Conservation (phyloP, 208 protist genomes). For the Polymyxa betae region DNA sequence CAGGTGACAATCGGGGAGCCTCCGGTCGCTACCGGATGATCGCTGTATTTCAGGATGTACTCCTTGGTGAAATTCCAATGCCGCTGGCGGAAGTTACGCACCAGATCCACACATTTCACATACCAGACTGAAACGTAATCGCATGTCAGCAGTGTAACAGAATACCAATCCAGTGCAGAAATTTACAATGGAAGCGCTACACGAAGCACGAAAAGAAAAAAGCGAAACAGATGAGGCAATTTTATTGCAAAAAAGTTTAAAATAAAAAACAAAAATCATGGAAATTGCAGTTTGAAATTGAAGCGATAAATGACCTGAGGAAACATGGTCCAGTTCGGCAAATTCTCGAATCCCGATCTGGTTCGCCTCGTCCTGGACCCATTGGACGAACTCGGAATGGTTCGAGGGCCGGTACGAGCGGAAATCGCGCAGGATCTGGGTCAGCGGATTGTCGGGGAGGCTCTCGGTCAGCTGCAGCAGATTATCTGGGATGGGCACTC, state of each 20-base stretch:
- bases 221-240: too few species aligned
- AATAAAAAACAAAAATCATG: too few species aligned
- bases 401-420: conserved; percentile 11
- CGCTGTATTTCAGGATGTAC: neutral
- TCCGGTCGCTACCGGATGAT: neutral
- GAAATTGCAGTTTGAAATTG: too few species aligned
- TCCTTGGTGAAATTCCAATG: conserved; percentile 37
- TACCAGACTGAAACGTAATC: neutral
- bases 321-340: neutral
- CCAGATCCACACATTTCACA: neutral
- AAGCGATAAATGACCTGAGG: neutral
- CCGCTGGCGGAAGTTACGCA: conserved; percentile 10
- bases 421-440: conserved; percentile 12
- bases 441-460: conserved; percentile 21
- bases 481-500: neutral
- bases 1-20: conserved; percentile 30
- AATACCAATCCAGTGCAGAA: too few species aligned
- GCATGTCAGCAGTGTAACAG: neutral
- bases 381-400: neutral
- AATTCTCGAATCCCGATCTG: neutral
- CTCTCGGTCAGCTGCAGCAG: neutral
- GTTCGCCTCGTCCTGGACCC: neutral
- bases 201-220: too few species aligned
- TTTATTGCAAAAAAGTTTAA: too few species aligned
- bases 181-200: too few species aligned